These are phyloP conservation scores for Pontederia paniculata DNA, from an alignment of 176 grass and related monocot species.

Conservation along the genomic window DNA sequence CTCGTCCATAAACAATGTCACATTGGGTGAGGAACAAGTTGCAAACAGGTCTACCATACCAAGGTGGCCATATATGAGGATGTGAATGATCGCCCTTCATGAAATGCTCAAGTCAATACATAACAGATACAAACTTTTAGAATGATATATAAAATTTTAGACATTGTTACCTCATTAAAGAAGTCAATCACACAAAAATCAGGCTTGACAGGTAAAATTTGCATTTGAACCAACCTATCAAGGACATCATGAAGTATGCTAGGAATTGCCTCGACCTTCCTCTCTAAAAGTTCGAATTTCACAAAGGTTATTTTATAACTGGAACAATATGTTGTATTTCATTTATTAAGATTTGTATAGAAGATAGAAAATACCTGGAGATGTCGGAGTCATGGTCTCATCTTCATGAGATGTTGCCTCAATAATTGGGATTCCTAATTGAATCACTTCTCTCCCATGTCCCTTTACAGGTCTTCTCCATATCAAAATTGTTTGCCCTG, in stretches of 20 bases:
- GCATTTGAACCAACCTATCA: conserved; percentile 47
- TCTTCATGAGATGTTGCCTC: conserved; percentile 53
- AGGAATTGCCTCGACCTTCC: conserved; percentile 66
- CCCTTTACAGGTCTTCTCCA: conserved; percentile 78
- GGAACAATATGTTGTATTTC: background rate
- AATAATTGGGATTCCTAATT: conserved; percentile 55
- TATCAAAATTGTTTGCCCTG: conserved; percentile 63
- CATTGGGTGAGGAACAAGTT: conserved; percentile 84
- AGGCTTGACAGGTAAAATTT: conserved; percentile 59
- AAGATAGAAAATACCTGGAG: conserved; percentile 20
- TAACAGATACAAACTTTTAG: background rate
- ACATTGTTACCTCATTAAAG: conserved; percentile 60
- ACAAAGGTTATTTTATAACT: background rate
- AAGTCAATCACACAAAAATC: conserved; percentile 90
- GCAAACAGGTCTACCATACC: conserved; percentile 84
- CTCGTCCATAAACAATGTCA: conserved; percentile 87
- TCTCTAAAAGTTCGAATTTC: conserved; percentile 36
- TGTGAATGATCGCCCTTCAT: conserved; percentile 33
- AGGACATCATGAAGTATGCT: conserved; percentile 52
- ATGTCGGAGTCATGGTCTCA: conserved; percentile 32
- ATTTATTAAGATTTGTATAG: background rate
- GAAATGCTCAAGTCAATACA: background rate
- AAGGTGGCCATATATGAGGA: conserved; percentile 50
- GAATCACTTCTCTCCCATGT: conserved; percentile 89
- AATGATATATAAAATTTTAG: background rate